Evolutionary conservation across 306 rosid species (phyloP).

Genomic region (Quercus berberidifolia): DNA sequence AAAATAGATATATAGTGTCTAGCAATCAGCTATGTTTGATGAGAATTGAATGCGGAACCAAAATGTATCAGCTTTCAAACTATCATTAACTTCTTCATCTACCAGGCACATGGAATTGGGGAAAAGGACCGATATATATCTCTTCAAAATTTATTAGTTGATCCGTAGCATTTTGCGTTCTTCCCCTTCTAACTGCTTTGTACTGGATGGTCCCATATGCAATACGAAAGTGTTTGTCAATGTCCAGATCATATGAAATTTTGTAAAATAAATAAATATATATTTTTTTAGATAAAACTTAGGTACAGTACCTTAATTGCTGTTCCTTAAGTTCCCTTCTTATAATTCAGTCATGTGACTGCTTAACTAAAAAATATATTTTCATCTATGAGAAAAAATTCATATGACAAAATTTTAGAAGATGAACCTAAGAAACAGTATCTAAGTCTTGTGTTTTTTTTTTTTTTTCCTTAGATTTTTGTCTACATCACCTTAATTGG

Average conservation of each 20-base stretch:
- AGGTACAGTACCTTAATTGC: fast-evolving
- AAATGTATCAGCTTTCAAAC: constrained; percentile 7
- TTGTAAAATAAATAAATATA: neutral
- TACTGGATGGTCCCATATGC: neutral
- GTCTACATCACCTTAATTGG: neutral
- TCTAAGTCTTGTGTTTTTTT: neutral
- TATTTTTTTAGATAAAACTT: too few relatives aligned
- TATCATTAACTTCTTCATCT: constrained; percentile 49
- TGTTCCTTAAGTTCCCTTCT: fast-evolving
- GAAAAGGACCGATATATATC: constrained; percentile 1
- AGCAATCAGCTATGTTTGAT: neutral
- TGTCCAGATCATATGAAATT: neutral
- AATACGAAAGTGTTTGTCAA: neutral
- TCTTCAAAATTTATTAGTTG: neutral
- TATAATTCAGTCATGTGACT: fast-evolving
- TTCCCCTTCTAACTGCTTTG: neutral
- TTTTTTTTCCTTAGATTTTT: neutral
- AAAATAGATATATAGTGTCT: neutral
- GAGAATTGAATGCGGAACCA: constrained; percentile 23
- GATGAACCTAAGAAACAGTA: too few relatives aligned
- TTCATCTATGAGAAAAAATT: too few relatives aligned
- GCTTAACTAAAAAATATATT: too few relatives aligned
- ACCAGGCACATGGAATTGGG: constrained; percentile 49
- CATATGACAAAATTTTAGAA: fast-evolving
- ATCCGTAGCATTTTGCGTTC: neutral